Evolutionary conservation across 2,329 filamentous ascomycete species (phyloP), one percentile per base, ranked within the genome.

Genomic region (Clonostachys sp.): DNA sequence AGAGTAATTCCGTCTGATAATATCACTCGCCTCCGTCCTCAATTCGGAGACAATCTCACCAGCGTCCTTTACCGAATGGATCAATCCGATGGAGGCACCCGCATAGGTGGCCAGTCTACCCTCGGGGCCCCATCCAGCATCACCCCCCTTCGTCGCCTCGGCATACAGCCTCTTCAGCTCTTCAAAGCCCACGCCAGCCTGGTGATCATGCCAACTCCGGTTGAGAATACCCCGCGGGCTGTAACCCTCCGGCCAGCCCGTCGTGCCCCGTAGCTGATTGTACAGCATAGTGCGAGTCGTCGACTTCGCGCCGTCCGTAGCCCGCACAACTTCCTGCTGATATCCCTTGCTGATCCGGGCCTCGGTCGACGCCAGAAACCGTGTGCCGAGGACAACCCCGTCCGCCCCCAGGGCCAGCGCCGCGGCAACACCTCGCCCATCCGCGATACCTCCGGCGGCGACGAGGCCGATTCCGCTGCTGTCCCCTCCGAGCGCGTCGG

Each of bases 301-400:
- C 12, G 50, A 60, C 12, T 47, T 53, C 1, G 62, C 71, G 8
- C 71, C 71, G 35, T 74, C 68, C 2, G 52, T 50, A 0, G 71
- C 69, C 2, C 64, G 59, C 1, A 74, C 49, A 1, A 74, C 61
- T 45, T 71, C 71, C n/a, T 66, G 52, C 45, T 69, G 70, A 42
- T 73, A 74, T 1, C 66, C 68, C 47, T 59, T 61, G 44, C 53
- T 58, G 35, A 73, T 65, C 7, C 67, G 63, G 1, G 70, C 60
- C 52, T 74, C 70, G 0, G 48, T 55, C 1, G 66, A 55, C 0
- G 80, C 81, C 1, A 87, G 71, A 48, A 86, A 83, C 8, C 82
- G 71, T 1, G 84, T 87, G 0, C 85, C 85, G 68, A 88, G 72
- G 0, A 72, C 78, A 0, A 75, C 71, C 0, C 79, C 84, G 0